Percentiles rank a stretch among this genome's conserved stretches.
Conservation (phyloP, 768 basidiomycete species). For the Pleurotus ostreatus region DNA sequence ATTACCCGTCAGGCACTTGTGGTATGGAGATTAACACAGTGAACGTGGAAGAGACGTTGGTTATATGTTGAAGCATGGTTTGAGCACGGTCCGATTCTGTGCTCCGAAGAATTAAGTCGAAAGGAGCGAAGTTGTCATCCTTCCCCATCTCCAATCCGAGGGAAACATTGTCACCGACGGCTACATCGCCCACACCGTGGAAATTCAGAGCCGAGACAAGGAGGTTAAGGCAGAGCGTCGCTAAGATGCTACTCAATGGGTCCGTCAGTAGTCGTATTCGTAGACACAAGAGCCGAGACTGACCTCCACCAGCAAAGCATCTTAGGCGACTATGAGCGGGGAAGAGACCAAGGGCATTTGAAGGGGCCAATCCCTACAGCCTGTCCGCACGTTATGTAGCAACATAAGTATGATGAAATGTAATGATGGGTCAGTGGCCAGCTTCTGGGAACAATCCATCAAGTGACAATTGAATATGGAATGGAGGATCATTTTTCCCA, state of each 20-base stretch:
- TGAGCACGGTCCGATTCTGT: background rate
- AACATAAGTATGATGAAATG: background rate
- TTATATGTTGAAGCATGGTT: background rate
- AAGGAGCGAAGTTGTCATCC: background rate
- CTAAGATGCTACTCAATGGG: background rate
- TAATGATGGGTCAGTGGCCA: background rate
- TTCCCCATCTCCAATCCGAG: background rate
- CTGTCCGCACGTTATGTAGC: too few relatives aligned
- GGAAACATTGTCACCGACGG: background rate
- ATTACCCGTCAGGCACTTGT: background rate
- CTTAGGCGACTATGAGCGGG: background rate
- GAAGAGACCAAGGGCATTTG: background rate
- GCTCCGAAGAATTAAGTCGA: background rate
- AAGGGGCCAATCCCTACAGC: too few relatives aligned
- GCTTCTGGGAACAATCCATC: background rate
- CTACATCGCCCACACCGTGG: background rate
- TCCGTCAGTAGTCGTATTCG: background rate
- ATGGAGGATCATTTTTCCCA: background rate
- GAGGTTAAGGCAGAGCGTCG: background rate
- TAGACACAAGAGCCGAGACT: background rate
- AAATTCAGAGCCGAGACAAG: slow-evolving; percentile 2
- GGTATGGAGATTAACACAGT: background rate
- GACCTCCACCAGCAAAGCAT: slow-evolving; percentile 4
- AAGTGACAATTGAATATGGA: background rate
- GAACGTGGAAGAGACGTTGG: background rate